Base-by-base conservation (phyloP, 306 rosid genomes). In the Potentilla sterilis region DNA sequence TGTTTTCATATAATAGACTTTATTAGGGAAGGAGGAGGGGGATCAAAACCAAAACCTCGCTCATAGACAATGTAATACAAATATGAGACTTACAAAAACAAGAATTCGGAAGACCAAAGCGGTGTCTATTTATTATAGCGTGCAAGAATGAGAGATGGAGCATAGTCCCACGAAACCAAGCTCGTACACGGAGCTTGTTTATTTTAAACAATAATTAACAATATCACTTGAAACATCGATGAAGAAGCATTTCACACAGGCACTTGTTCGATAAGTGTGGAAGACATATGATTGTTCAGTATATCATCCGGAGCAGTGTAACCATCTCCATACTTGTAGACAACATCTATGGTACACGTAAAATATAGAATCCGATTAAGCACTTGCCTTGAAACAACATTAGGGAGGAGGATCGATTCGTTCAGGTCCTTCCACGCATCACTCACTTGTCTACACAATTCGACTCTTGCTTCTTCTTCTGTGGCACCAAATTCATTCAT, bases 401-500 rank as follows among this genome's bases (percentile, higher is more conserved):
- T 12, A 44, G 49, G 15, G 15, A 11, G 46, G 49, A 44, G 15
- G 15, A 44, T 1, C 4, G 51, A 47, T 47, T 47, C 51, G 51
- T 47, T 47, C 12, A 47, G 12, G 51, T 13, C 51, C 22, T 51
- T 51, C 21, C 85, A 87, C 0, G 78, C 75, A 9, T 28, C 28
- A 28, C 28, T 28, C 28, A 28, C 28, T 28, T 28, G 28, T 28
- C 28, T 28, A 28, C 28, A 71, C 59, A 4, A 28, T 28, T 28
- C 28, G 28, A 28, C 28, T 28, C 8, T 9, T 28, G 28, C 28
- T 28, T 28, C 28, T 28, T 28, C 28, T 28, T 28, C 28, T 28
- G 28, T 28, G 28, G 13, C 61, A 5, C 37, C 63, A 44, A 73
- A 21, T 19, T 85, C 79, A 13, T 64, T 77, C 81, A 83, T 83